Percentiles rank a stretch among this genome's conserved stretches.
These are phyloP conservation scores for Oxytropis ochrocephala DNA, from an alignment of 306 rosid species.

Conservation along the genomic window DNA sequence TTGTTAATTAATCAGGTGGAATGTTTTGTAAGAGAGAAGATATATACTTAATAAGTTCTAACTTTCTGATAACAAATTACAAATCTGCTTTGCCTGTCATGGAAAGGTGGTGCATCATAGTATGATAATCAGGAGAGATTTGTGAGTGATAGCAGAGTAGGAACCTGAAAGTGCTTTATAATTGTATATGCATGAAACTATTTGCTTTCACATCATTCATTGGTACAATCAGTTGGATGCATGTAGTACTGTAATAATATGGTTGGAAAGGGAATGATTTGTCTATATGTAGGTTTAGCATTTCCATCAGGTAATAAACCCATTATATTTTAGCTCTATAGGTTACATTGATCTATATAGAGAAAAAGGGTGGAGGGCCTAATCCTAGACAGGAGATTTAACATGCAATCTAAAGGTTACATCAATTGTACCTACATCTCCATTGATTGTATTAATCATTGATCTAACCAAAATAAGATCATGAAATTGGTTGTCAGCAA, in stretches of 20 bases:
- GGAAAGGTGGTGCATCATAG: conserved; percentile 28
- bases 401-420: background rate
- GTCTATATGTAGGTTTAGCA: background rate
- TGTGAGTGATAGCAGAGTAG: background rate
- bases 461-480: too few relatives aligned
- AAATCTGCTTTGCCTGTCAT: conserved; percentile 17
- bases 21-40: conserved; percentile 22
- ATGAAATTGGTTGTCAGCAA: too few relatives aligned
- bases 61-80: background rate
- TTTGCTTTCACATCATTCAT: too few relatives aligned
- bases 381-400: background rate
- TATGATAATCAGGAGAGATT: background rate
- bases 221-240: conserved; percentile 1
- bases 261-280: background rate
- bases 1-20: conserved; percentile 14
- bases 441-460: too few relatives aligned
- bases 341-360: background rate
- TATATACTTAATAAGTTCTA: background rate
- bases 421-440: too few relatives aligned
- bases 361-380: background rate
- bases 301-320: conserved; percentile 10
- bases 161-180: too few relatives aligned
- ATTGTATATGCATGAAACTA: too few relatives aligned
- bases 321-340: background rate
- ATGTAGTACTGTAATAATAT: background rate